Percentiles rank a stretch among this genome's conserved stretches.
These are phyloP conservation scores for Nicotiana obtusifolia DNA, from an alignment of 257 asterid species.

Conservation along the genomic window DNA sequence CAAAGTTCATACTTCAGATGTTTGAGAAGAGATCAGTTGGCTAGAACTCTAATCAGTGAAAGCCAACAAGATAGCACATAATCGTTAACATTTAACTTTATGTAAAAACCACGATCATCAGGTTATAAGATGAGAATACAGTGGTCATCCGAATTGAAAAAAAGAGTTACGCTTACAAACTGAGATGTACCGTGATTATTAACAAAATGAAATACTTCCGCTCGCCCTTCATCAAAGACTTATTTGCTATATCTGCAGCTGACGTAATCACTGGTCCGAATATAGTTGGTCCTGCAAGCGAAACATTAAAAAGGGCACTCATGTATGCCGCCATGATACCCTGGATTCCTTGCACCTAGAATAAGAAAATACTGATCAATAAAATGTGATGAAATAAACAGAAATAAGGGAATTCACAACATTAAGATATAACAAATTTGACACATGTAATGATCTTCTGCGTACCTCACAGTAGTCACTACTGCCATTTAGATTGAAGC, in stretches of 20 bases:
- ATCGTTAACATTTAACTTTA: not conserved
- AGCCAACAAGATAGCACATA: not conserved
- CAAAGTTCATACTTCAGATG: not conserved
- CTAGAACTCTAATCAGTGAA: not conserved
- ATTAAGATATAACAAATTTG: not conserved
- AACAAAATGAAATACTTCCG: constrained; percentile 73
- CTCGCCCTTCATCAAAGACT: constrained; percentile 59
- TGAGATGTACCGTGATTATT: constrained; percentile 73
- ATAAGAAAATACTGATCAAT: constrained; percentile 9
- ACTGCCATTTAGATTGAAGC: constrained; percentile 97
- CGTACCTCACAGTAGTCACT: constrained; percentile 74
- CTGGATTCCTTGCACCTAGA: constrained; percentile 87
- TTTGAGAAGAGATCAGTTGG: not conserved
- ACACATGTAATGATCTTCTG: not conserved
- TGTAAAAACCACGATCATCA: not conserved
- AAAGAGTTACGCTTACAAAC: not conserved
- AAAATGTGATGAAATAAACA: not conserved
- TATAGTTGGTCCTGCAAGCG: constrained; percentile 98
- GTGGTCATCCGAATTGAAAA: not conserved
- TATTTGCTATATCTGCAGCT: constrained; percentile 85
- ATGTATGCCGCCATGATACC: constrained; percentile 80
- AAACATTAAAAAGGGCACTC: constrained; percentile 84
- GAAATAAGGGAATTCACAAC: not conserved
- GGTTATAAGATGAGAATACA: not conserved
- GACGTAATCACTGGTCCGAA: constrained; percentile 79